These are phyloP conservation scores for Guyanaporus albipodus DNA, from an alignment of 768 basidiomycete genomes.

Conservation along the genomic window DNA sequence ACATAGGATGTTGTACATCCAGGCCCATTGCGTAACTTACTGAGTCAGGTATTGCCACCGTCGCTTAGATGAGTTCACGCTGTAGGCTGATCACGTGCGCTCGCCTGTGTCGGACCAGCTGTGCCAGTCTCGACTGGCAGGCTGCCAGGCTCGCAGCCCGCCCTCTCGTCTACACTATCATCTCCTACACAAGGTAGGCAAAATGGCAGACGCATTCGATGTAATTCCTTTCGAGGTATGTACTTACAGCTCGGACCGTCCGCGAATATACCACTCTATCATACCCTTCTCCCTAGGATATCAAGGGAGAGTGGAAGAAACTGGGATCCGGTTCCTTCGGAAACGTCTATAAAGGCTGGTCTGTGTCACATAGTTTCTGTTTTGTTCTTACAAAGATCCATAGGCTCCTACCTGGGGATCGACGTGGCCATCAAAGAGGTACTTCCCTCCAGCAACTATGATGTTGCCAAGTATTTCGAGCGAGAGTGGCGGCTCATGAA, in stretches of 20 bases:
- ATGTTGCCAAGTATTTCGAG: conserved; percentile 96
- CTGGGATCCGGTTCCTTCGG: conserved; percentile 92
- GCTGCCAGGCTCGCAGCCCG: neutral
- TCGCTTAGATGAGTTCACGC: too few relatives aligned
- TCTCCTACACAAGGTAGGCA: neutral
- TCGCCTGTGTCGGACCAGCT: conserved; percentile 15
- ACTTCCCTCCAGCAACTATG: conserved; percentile 84
- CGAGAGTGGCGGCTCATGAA: conserved; percentile 99
- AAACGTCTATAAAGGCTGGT: conserved; percentile 73
- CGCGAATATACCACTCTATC: neutral
- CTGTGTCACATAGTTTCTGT: conserved; percentile 5
- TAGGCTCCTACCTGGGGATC: conserved; percentile 89
- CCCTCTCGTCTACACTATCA: neutral
- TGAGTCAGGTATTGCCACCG: too few relatives aligned
- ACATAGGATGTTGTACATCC: too few relatives aligned
- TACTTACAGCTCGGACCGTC: conserved; percentile 1
- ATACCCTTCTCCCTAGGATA: conserved; percentile 50
- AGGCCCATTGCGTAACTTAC: too few relatives aligned
- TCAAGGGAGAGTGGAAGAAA: conserved; percentile 85
- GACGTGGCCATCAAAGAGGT: conserved; percentile 98
- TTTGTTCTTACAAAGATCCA: conserved; percentile 3
- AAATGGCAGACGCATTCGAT: conserved; percentile 72
- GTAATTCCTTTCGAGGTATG: conserved; percentile 82
- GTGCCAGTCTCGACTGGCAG: neutral
- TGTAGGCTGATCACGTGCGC: too few relatives aligned